Evolutionary conservation across 2,329 filamentous ascomycete species (phyloP).

Genomic region (Helotiales sp.): DNA sequence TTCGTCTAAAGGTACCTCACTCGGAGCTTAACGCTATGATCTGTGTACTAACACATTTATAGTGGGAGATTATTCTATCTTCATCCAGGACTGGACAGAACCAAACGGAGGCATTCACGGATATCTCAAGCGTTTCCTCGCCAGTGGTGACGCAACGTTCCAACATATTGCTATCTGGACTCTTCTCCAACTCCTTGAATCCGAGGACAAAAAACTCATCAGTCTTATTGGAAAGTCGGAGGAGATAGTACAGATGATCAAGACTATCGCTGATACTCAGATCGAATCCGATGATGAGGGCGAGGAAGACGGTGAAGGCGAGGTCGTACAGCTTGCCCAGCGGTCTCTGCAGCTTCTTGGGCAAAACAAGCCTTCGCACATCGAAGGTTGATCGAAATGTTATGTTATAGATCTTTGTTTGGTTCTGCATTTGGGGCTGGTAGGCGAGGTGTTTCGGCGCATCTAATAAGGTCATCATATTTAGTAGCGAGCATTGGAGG

Average conservation of each 20-base stretch:
- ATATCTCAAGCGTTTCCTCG: slow-evolving; percentile 89
- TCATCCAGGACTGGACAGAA: slow-evolving; percentile 90
- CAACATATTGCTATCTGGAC: slow-evolving; percentile 99
- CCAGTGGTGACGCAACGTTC: slow-evolving; percentile 93
- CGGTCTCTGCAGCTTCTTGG: slow-evolving; percentile 85
- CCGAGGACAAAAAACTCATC: slow-evolving; percentile 87
- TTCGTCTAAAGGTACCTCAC: slow-evolving; percentile 87
- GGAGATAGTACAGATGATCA: slow-evolving; percentile 90
- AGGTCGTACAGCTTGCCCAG: slow-evolving; percentile 88
- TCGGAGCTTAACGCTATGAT: background rate
- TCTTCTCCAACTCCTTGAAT: slow-evolving; percentile 90
- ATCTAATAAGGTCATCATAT: slow-evolving; percentile 31
- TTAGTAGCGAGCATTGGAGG: slow-evolving; percentile 38
- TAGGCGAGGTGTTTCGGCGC: slow-evolving; percentile 38
- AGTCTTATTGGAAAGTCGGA: slow-evolving; percentile 85
- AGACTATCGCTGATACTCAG: slow-evolving; percentile 84
- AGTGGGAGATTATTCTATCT: slow-evolving; percentile 97
- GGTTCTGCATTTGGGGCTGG: slow-evolving; percentile 34
- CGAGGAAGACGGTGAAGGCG: slow-evolving; percentile 87
- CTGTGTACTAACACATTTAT: slow-evolving; percentile 1
- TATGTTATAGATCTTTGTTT: slow-evolving; percentile 31
- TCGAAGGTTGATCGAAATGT: slow-evolving; percentile 63
- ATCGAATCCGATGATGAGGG: slow-evolving; percentile 85
- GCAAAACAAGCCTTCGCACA: slow-evolving; percentile 74
- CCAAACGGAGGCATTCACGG: slow-evolving; percentile 94